Base-by-base conservation (phyloP, 139 green algal species). In the Ostreobium quekettii region DNA sequence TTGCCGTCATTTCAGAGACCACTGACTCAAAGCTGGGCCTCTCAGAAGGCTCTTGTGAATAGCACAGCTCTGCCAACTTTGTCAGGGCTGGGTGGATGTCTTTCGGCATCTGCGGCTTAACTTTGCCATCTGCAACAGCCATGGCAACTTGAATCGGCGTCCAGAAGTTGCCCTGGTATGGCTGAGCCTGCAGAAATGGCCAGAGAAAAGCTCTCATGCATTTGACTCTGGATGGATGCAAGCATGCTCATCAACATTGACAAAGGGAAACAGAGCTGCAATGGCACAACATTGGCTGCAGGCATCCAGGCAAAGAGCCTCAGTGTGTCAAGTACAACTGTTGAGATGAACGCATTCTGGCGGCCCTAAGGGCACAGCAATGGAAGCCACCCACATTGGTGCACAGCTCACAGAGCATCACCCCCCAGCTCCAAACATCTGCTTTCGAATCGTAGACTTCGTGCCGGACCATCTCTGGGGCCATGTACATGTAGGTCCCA, bases 401-500 rank as follows among this genome's bases (percentile, higher is more conserved):
- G 36, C 91, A 66, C 29, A 86, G 47, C 83, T 96, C 90, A 2
- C 75, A 76, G 24, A 88, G 73, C 73, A 93, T 36, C 59, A 92
- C 86, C 35, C 87, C 90, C 80, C 83, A 95, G 63, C 71, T 86
- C 85, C 83, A 96, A 1, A 92, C 85, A 62, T 96, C 90, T 2
- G 81, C 78, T 32, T 81, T 82, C 26, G 48, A 72, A 36, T 71
- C 64, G 70, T 90, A 90, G 3, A 80, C 19, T 48, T 87, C 63
- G 36, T 70, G 63, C 49, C 36, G 22, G n/a, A 95, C 82, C 57
- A 92, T 83, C 71, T 96, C 89, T 2, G 89, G 89, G 1, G 78
- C 76, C 89, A 96, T 96, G 79, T 94, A 95, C 48, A 90, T 46
- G 67, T 96, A 96, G 2, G 81, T 91, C 31, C 90, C 89, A 0